Percentiles rank a stretch among this genome's conserved stretches.
These are phyloP conservation scores for Mallotus repandus DNA, from an alignment of 441 rosid species.

Conservation along the genomic window DNA sequence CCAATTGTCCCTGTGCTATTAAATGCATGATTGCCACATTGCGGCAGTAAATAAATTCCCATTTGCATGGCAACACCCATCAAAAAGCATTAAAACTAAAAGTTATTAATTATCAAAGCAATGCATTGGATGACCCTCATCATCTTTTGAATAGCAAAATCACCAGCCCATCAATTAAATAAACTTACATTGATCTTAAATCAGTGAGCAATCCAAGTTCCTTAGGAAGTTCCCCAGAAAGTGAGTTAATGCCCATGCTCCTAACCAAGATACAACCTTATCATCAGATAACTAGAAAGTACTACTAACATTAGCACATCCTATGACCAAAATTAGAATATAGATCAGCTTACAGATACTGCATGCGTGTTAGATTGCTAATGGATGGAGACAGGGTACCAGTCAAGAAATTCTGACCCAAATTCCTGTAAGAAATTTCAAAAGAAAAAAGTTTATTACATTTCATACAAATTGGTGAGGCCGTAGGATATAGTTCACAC, in stretches of 20 bases:
- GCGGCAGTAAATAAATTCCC: too few species aligned
- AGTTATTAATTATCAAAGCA: background rate
- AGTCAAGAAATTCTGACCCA: slow-evolving; percentile 49
- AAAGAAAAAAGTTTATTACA: background rate
- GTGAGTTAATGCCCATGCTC: slow-evolving; percentile 35
- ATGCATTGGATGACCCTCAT: background rate
- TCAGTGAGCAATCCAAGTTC: slow-evolving; percentile 56
- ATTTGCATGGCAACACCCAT: background rate
- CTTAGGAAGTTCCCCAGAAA: slow-evolving; percentile 55
- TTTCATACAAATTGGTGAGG: background rate
- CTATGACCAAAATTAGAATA: background rate
- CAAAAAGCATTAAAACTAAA: background rate
- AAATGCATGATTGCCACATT: background rate
- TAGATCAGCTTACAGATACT: slow-evolving; percentile 38
- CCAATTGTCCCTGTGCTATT: slow-evolving; percentile 1
- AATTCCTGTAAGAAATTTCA: slow-evolving; percentile 35
- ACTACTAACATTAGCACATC: background rate
- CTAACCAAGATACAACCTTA: slow-evolving; percentile 24
- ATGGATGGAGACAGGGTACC: slow-evolving; percentile 48
- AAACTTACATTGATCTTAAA: slow-evolving; percentile 52
- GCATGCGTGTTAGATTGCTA: slow-evolving; percentile 47
- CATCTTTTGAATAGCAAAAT: background rate
- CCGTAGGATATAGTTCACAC: too few species aligned
- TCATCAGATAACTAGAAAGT: background rate
- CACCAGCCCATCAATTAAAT: background rate